Base-by-base conservation (phyloP, 768 basidiomycete genomes). In the Cubamyces sp. region DNA sequence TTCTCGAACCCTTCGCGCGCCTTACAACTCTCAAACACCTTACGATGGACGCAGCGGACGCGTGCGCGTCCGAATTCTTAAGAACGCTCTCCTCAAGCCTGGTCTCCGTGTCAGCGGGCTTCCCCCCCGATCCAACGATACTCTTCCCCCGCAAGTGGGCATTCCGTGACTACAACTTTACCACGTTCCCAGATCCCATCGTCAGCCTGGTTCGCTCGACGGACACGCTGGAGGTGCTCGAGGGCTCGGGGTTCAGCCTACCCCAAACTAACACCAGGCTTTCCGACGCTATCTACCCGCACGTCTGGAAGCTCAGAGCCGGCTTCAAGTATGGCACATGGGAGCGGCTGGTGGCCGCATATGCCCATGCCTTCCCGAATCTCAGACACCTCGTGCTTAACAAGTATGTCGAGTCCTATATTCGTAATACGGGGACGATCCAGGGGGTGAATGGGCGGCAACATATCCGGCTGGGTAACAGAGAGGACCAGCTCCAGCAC, bases 181-280 rank as follows among this genome's bases (percentile, higher is more conserved):
- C 57, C 4, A 60, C 57, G 40, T 28, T n/a, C 5, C 40, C 30
- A 3, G 58, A 63, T 45, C 62, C 62, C n/a, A 54, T 63, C 37
- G 41, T 58, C 19, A 26, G 21, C 46, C 52, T 63, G 12, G 51
- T 26, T 12, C 7, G 16, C 14, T 21, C 43, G 3, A 51, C 56
- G 8, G 37, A 58, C 18, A 49, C 56, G 51, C 57, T 63, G 19
- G 40, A 58, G 46, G 57, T 23, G 45, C 56, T 63, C 26, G 23
- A 34, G 1, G 62, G 62, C 26, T 19, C 50, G 4, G 52, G 52
- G 14, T 63, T 63, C 46, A 52, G 54, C 42, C 8, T 42, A 18
- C 14, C 34, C 19, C 52, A 52, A 8, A 39, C 28, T 9, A 1
- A 15, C 28, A 46, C 58, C n/a, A n/a, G n/a, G 39, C 15, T 30